Evolutionary conservation across 2,329 filamentous ascomycete genomes (phyloP).

Genomic region (Aspergillus chevalieri): DNA sequence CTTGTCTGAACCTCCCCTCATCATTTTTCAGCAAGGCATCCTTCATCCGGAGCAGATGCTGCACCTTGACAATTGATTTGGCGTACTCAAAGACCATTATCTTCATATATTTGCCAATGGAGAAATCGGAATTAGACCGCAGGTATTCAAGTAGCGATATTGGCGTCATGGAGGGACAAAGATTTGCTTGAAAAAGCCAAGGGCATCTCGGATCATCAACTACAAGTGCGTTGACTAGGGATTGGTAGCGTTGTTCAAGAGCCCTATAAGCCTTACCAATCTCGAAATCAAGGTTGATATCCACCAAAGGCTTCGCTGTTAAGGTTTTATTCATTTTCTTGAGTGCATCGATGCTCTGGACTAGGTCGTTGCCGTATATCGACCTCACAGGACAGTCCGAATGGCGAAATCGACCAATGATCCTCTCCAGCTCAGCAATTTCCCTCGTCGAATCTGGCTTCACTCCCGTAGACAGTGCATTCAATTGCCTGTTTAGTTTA

Average conservation of each 20-base stretch:
- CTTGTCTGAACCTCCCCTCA: constrained; percentile 32
- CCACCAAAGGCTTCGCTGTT: not conserved
- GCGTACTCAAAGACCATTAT: constrained; percentile 36
- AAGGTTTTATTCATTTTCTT: constrained; percentile 3
- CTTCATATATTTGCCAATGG: constrained; percentile 32
- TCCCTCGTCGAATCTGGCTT: not conserved
- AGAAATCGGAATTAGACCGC: constrained; percentile 22
- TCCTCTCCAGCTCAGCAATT: constrained; percentile 18
- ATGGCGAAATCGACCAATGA: constrained; percentile 14
- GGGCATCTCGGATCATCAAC: constrained; percentile 18
- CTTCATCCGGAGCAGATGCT: constrained; percentile 41
- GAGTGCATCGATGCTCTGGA: constrained; percentile 32
- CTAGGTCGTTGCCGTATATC: constrained; percentile 35
- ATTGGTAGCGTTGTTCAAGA: constrained; percentile 8
- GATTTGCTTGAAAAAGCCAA: constrained; percentile 36
- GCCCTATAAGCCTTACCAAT: constrained; percentile 15
- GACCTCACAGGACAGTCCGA: constrained; percentile 23
- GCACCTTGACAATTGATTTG: constrained; percentile 34
- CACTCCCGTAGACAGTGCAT: not conserved
- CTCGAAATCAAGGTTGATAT: constrained; percentile 6
- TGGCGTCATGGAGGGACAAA: constrained; percentile 40
- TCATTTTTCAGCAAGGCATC: constrained; percentile 28
- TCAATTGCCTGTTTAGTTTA: not conserved
- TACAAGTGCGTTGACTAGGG: constrained; percentile 15
- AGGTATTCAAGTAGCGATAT: constrained; percentile 41